Evolutionary conservation across 768 basidiomycete species (phyloP).

Genomic region (Ephemerocybe angulata): DNA sequence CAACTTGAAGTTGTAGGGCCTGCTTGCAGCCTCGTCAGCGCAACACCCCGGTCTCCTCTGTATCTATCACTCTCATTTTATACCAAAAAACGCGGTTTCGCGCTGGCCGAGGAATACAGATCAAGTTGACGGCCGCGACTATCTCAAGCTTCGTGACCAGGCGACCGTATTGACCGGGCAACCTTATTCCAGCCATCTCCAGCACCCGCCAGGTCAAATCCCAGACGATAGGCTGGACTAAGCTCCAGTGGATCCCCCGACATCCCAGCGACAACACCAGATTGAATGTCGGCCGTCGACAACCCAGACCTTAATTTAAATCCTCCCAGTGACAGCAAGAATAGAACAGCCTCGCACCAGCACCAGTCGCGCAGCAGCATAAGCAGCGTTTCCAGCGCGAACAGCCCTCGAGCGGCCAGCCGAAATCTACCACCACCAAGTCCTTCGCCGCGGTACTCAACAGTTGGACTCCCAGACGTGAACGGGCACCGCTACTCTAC

Average conservation of each 20-base stretch:
- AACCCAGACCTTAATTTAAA: not conserved
- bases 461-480: not conserved
- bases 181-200: not conserved
- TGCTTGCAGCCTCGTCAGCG: not conserved
- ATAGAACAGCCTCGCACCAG: not conserved
- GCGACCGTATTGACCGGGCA: not conserved
- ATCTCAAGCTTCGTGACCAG: not conserved
- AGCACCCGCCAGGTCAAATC: not conserved
- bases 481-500: not conserved
- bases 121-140: not conserved
- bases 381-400: not conserved
- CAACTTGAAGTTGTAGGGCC: not conserved
- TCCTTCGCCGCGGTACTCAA: not conserved
- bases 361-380: not conserved
- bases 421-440: not conserved
- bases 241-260: not conserved
- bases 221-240: not conserved
- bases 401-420: not conserved
- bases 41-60: not conserved
- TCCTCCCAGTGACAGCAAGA: not conserved
- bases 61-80: not conserved
- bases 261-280: not conserved
- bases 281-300: constrained; percentile 3
- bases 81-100: not conserved
- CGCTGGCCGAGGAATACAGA: not conserved